Conservation (phyloP, 176 grass and related monocot species). For the Musa schizocarpa region DNA sequence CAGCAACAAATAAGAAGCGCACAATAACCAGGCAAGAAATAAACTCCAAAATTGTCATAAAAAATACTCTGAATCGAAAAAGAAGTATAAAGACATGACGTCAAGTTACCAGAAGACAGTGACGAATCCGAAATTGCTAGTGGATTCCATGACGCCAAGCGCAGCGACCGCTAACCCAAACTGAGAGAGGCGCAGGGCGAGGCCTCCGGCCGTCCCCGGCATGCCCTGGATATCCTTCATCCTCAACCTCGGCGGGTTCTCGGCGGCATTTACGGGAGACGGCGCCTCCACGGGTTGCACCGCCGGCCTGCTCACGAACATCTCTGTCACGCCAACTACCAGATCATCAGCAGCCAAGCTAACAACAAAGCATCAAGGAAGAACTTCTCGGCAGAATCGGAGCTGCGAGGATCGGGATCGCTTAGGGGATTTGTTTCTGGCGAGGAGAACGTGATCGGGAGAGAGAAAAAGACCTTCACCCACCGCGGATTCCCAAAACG, state of each 20-base stretch:
- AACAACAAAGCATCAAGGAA: neutral
- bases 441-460: neutral
- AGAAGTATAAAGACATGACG: neutral
- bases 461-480: neutral
- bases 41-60: neutral
- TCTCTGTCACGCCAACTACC: slow-evolving; percentile 5
- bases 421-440: neutral
- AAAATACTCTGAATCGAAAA: neutral
- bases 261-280: slow-evolving; percentile 44
- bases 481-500: neutral
- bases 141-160: slow-evolving; percentile 64
- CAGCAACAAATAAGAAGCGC: too few species aligned
- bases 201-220: slow-evolving; percentile 52
- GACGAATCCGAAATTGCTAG: slow-evolving; percentile 66
- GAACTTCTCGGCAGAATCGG: neutral
- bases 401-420: neutral
- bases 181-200: slow-evolving; percentile 58
- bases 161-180: slow-evolving; percentile 55
- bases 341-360: neutral
- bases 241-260: slow-evolving; percentile 41
- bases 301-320: slow-evolving; percentile 74
- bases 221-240: slow-evolving; percentile 84
- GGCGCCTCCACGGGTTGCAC: slow-evolving; percentile 94
- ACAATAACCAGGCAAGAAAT: neutral
- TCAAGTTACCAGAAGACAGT: slow-evolving; percentile 56